These are phyloP conservation scores for Penicillium sp. DNA, from an alignment of 2,329 filamentous ascomycete genomes.

Conservation along the genomic window DNA sequence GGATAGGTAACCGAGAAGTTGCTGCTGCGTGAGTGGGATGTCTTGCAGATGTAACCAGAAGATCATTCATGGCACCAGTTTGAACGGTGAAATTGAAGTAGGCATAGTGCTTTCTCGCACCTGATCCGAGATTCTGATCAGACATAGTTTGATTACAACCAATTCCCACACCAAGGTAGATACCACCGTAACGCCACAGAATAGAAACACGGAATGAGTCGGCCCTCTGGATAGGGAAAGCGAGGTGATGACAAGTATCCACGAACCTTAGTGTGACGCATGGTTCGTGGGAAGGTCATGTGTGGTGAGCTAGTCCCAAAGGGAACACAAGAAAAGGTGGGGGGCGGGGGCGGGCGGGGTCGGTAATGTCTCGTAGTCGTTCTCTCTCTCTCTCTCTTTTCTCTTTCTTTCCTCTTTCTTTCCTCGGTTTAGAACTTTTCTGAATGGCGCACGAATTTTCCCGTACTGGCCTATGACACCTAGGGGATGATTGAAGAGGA, in stretches of 20 bases:
- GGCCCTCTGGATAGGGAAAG: constrained; percentile 11
- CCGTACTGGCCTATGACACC: too few species aligned
- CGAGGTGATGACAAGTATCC: constrained; percentile 3
- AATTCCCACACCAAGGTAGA: constrained; percentile 6
- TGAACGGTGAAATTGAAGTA: constrained; percentile 4
- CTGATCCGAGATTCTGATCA: not conserved
- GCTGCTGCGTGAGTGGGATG: constrained; percentile 3
- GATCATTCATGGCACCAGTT: constrained; percentile 2
- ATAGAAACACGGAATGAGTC: not conserved
- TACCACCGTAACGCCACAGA: constrained; percentile 6
- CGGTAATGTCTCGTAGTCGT: too few species aligned
- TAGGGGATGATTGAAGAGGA: not conserved
- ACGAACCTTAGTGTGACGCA: too few species aligned
- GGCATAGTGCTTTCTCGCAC: not conserved
- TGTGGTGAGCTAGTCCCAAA: too few species aligned
- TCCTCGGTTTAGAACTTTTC: too few species aligned
- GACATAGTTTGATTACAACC: constrained; percentile 1
- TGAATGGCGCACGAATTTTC: too few species aligned
- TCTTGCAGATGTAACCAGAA: not conserved
- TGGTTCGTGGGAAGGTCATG: too few species aligned
- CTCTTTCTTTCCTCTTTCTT: too few species aligned
- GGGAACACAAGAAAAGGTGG: too few species aligned
- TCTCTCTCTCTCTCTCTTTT: too few species aligned
- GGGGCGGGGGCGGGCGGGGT: too few species aligned
- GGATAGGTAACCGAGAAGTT: not conserved